These are phyloP conservation scores for Schizosaccharomyces octosporus DNA, from an alignment of 805 yeast genomes.

Conservation along the genomic window DNA sequence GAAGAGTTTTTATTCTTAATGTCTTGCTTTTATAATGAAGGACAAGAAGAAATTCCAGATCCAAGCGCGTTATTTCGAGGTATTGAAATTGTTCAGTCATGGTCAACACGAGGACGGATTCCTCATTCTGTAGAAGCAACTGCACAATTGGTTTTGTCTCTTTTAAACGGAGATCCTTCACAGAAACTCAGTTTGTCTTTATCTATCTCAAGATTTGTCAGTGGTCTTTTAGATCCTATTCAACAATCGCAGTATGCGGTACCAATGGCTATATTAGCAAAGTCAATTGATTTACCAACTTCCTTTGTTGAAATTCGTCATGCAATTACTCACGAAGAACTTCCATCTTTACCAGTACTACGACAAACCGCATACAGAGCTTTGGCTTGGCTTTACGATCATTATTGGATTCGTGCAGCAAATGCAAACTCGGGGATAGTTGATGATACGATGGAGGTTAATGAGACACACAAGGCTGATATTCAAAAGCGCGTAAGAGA, in stretches of 20 bases:
- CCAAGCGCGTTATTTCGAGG: neutral
- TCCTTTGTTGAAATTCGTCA: constrained; percentile 78
- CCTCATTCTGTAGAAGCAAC: constrained; percentile 58
- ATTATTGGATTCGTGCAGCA: constrained; percentile 34
- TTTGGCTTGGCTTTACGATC: constrained; percentile 43
- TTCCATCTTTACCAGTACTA: constrained; percentile 51
- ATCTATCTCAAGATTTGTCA: constrained; percentile 65
- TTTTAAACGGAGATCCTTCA: constrained; percentile 18
- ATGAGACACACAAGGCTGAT: neutral
- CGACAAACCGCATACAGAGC: constrained; percentile 36
- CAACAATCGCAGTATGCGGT: constrained; percentile 61
- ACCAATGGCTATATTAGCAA: constrained; percentile 55
- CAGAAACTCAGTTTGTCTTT: neutral
- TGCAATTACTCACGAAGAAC: constrained; percentile 65
- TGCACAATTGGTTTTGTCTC: constrained; percentile 27
- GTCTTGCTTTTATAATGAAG: neutral
- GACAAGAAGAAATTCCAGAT: neutral
- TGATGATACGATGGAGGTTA: neutral
- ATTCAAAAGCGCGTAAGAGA: neutral
- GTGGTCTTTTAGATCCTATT: constrained; percentile 67
- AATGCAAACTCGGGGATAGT: neutral
- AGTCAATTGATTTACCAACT: constrained; percentile 40
- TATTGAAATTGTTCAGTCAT: constrained; percentile 16
- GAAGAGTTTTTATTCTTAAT: neutral
- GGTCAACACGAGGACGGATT: constrained; percentile 32